Conservation (phyloP, 805 yeast species). For the Wickerhamomyces strasburgensis region DNA sequence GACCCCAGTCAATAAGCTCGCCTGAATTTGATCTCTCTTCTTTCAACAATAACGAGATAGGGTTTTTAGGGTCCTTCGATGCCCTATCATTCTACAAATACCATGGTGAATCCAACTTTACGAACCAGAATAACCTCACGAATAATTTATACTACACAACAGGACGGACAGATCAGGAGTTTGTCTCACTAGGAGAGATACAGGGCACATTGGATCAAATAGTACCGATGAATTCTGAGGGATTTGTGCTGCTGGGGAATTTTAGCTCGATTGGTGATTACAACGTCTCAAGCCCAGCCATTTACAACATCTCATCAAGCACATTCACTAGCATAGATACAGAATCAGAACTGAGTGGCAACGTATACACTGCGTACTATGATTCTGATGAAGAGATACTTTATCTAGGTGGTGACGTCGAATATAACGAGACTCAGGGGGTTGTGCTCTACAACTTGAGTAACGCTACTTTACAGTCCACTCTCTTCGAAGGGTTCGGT, state of each 20-base stretch:
- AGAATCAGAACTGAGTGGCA: conserved; percentile 27
- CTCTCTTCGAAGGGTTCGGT: conserved; percentile 78
- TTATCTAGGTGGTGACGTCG: conserved; percentile 79
- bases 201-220: conserved; percentile 16
- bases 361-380: conserved; percentile 41
- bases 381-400: conserved; percentile 44
- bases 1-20: conserved; percentile 8
- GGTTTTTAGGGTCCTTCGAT: conserved; percentile 32
- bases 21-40: conserved; percentile 21
- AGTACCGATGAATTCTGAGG: conserved; percentile 28
- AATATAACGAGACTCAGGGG: conserved; percentile 47
- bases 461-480: conserved; percentile 33
- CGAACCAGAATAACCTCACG: conserved; percentile 17
- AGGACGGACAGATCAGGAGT: conserved; percentile 14
- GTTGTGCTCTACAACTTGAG: conserved; percentile 59
- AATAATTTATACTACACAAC: conserved; percentile 19
- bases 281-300: conserved; percentile 27
- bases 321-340: conserved; percentile 25
- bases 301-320: conserved; percentile 29
- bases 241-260: conserved; percentile 29
- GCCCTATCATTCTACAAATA: conserved; percentile 32
- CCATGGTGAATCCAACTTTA: conserved; percentile 31
- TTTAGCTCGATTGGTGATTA: conserved; percentile 20
- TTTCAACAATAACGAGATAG: conserved; percentile 18
- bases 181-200: conserved; percentile 17